phyloP scores from a whole-genome alignment of 2,329 filamentous ascomycete genomes.

The Corynespora cassiicola region DNA sequence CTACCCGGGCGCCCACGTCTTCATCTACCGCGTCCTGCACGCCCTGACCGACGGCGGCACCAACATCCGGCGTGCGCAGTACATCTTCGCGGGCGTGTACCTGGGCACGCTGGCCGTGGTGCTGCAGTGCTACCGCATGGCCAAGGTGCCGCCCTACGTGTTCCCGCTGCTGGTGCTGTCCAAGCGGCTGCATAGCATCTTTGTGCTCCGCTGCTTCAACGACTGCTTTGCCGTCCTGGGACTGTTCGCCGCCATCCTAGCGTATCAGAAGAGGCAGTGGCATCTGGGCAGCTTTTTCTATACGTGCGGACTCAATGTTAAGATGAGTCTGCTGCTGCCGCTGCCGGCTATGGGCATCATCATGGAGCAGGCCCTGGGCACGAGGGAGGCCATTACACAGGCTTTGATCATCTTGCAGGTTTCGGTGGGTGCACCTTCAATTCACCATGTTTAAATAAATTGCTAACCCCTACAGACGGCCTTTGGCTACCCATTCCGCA shows the following conservation, averaged over 20 bases:
- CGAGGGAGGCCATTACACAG: slow-evolving; percentile 69
- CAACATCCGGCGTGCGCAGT: slow-evolving; percentile 81
- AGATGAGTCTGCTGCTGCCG: slow-evolving; percentile 88
- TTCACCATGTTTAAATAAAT: slow-evolving; percentile 3
- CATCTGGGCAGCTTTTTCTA: slow-evolving; percentile 75
- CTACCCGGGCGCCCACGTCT: slow-evolving; percentile 93
- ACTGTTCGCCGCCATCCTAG: slow-evolving; percentile 81
- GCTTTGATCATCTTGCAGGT: slow-evolving; percentile 76
- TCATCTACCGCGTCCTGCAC: slow-evolving; percentile 84
- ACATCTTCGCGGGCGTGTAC: slow-evolving; percentile 82
- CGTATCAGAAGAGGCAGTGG: slow-evolving; percentile 78
- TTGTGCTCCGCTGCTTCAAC: slow-evolving; percentile 92
- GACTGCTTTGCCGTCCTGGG: slow-evolving; percentile 88
- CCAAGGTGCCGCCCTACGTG: slow-evolving; percentile 83
- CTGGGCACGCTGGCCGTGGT: slow-evolving; percentile 76
- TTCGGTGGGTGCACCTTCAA: slow-evolving; percentile 65
- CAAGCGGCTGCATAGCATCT: slow-evolving; percentile 93
- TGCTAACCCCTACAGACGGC: slow-evolving; percentile 51
- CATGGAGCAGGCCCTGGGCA: slow-evolving; percentile 75
- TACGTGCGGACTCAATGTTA: slow-evolving; percentile 83
- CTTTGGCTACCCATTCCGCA: slow-evolving; percentile 71
- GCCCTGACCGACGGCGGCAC: slow-evolving; percentile 76
- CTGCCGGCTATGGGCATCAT: slow-evolving; percentile 81
- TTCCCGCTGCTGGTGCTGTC: slow-evolving; percentile 86
- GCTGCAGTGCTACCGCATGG: slow-evolving; percentile 79